These are phyloP conservation scores for Pythium angustatum DNA, from an alignment of 352 stramenopile genomes.

Conservation along the genomic window DNA sequence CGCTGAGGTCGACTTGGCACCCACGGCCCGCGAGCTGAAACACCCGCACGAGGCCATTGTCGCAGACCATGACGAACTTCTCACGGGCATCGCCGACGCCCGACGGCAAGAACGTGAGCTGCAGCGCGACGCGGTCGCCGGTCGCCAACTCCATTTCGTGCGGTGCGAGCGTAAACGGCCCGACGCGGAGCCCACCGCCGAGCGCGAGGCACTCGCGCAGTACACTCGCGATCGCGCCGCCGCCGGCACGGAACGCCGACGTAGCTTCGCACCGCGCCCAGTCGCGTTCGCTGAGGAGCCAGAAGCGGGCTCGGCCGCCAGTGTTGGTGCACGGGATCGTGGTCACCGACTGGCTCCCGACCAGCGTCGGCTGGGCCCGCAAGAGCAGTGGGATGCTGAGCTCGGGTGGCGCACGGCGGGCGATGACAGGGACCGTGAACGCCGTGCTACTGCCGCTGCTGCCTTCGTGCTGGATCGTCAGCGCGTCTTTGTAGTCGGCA, in stretches of 20 bases:
- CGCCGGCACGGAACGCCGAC: conserved; percentile 1
- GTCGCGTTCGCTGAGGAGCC: conserved; percentile 60
- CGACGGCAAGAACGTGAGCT: conserved; percentile 57
- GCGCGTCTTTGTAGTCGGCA: conserved; percentile 68
- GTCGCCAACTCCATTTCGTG: conserved; percentile 55
- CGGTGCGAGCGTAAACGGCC: conserved; percentile 58
- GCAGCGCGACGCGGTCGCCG: conserved; percentile 41
- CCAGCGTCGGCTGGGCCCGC: conserved; percentile 56
- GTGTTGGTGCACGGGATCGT: conserved; percentile 56
- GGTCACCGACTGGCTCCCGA: conserved; percentile 53
- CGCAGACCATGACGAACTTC: conserved; percentile 78
- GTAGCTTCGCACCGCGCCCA: conserved; percentile 47
- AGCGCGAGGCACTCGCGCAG: conserved; percentile 5
- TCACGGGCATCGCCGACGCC: conserved; percentile 58
- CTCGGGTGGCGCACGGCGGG: conserved; percentile 53
- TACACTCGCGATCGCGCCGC: background rate
- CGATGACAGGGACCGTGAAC: conserved; percentile 48
- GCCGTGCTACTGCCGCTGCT: conserved; percentile 16
- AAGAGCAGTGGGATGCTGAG: conserved; percentile 68
- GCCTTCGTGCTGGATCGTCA: conserved; percentile 60
- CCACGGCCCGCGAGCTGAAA: conserved; percentile 70
- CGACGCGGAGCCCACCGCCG: conserved; percentile 26
- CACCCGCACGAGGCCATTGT: conserved; percentile 78
- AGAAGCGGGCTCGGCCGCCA: conserved; percentile 66
- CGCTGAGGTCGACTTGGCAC: conserved; percentile 63